Conservation (phyloP, 306 rosid genomes). For the Trifolium pratense region DNA sequence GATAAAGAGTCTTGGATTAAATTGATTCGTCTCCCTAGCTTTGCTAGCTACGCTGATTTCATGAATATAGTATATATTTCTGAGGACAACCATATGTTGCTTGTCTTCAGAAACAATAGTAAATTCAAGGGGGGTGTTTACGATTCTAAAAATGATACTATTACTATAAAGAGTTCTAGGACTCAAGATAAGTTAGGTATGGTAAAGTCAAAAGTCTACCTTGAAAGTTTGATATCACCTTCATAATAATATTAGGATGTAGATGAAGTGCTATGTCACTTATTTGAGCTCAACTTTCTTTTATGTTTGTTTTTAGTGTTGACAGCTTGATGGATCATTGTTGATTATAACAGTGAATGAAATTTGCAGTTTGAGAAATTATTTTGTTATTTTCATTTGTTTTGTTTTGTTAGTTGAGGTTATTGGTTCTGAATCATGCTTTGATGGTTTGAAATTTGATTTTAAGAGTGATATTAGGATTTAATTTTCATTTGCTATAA, state of each 20-base stretch:
- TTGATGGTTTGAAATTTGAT: too few relatives aligned
- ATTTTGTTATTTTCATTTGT: too few relatives aligned
- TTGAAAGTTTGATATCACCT: conserved; percentile 51
- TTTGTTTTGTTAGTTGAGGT: too few relatives aligned
- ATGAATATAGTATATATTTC: background rate
- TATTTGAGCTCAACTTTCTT: background rate
- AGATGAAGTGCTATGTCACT: background rate
- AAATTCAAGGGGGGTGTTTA: background rate
- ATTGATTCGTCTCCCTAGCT: background rate
- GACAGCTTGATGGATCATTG: background rate
- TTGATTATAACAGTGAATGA: background rate
- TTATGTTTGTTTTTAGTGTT: background rate
- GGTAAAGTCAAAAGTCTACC: background rate
- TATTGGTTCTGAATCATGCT: too few relatives aligned
- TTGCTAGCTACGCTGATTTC: background rate
- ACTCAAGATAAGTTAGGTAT: background rate
- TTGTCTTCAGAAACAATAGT: too few relatives aligned
- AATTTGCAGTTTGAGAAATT: background rate
- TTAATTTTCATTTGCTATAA: too few relatives aligned
- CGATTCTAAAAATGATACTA: background rate
- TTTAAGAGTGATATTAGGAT: too few relatives aligned
- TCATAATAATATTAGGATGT: background rate
- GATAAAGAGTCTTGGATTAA: background rate
- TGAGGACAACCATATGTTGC: background rate
- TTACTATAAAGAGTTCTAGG: background rate